These are phyloP conservation scores for Salix dunnii DNA, from an alignment of 345 rosid genomes.

Conservation along the genomic window DNA sequence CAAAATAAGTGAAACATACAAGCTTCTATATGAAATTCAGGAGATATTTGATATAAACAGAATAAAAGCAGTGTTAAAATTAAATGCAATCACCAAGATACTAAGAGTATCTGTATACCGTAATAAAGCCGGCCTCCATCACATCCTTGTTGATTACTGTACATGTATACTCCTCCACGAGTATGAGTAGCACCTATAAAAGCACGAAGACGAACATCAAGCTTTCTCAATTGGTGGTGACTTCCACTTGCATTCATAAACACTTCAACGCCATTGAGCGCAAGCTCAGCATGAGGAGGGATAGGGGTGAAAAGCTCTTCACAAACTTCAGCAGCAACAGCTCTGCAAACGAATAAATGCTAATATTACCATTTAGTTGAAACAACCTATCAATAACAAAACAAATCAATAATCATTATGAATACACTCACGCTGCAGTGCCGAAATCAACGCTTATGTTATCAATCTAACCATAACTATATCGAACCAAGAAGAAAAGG, in stretches of 20 bases:
- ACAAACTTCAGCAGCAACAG: conserved; percentile 93
- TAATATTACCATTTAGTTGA: background rate
- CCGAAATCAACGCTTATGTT: too few relatives aligned
- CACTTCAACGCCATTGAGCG: conserved; percentile 90
- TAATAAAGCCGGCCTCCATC: conserved; percentile 93
- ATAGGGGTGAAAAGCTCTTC: conserved; percentile 80
- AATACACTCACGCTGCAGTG: too few relatives aligned
- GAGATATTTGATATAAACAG: background rate
- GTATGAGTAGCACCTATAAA: conserved; percentile 74
- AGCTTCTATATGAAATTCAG: background rate
- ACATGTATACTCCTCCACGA: conserved; percentile 94
- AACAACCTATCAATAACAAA: background rate
- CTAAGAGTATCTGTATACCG: conserved; percentile 38
- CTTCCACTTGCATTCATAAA: conserved; percentile 99
- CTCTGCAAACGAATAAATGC: conserved; percentile 34
- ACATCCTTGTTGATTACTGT: conserved; percentile 97
- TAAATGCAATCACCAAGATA: background rate
- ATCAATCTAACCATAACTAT: background rate
- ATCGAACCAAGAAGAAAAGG: background rate
- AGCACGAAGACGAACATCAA: conserved; percentile 68
- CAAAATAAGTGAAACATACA: background rate
- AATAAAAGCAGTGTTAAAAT: background rate
- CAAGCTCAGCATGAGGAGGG: conserved; percentile 96
- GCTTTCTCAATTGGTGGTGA: conserved; percentile 83
- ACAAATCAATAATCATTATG: background rate